These are phyloP conservation scores for Dothiorella sarmentorum DNA, from an alignment of 2,329 filamentous ascomycete species.

Conservation along the genomic window DNA sequence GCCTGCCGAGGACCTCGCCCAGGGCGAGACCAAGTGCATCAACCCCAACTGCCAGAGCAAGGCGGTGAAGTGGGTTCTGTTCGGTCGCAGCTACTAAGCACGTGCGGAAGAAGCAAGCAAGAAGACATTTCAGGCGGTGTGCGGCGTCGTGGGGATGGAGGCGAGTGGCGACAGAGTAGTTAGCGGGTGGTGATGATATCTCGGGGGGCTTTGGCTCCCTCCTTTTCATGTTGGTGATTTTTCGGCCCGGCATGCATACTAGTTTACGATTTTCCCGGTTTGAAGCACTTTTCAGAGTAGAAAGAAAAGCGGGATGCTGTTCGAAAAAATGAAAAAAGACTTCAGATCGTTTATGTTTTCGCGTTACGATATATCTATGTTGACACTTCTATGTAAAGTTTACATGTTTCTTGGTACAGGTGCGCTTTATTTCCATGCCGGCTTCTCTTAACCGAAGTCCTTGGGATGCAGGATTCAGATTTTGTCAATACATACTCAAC, in stretches of 20 bases:
- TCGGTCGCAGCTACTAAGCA: slow-evolving; percentile 58
- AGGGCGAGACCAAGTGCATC: slow-evolving; percentile 84
- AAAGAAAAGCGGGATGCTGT: neutral
- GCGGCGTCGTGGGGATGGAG: neutral
- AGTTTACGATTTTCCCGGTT: neutral
- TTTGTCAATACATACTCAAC: no score
- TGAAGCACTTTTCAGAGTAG: slow-evolving; percentile 5
- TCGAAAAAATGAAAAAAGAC: neutral
- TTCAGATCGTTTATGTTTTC: neutral
- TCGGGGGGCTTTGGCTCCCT: neutral
- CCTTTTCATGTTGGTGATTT: neutral
- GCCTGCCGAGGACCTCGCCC: slow-evolving; percentile 70
- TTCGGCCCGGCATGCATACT: neutral
- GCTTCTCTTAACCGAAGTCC: no score
- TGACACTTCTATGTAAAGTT: no score
- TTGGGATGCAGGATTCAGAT: no score
- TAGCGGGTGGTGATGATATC: neutral
- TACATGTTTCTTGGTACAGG: no score
- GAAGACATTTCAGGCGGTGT: neutral
- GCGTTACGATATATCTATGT: no score
- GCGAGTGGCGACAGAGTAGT: neutral
- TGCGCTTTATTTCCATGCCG: no score
- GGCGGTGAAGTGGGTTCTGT: slow-evolving; percentile 89
- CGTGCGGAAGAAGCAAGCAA: neutral
- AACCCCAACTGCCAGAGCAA: slow-evolving; percentile 77